phyloP scores from a whole-genome alignment of 345 rosid species.

The Conringia planisiliqua region DNA sequence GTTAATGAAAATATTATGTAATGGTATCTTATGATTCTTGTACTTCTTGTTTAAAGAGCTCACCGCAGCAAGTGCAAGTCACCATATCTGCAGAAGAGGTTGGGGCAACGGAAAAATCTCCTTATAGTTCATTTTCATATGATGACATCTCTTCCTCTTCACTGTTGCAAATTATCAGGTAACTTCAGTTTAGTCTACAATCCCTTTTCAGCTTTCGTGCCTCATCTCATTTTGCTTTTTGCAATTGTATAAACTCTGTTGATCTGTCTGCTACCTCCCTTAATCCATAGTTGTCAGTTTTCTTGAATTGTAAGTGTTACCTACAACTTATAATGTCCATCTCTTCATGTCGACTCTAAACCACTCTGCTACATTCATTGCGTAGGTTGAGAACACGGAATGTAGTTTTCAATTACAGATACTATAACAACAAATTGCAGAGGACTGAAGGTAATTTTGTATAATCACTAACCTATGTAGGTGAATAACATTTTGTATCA shows the following conservation, averaged over 20 bases:
- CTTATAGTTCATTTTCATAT: slow-evolving; percentile 64
- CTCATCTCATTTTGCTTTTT: neutral
- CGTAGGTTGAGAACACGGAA: slow-evolving; percentile 92
- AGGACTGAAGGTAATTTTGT: slow-evolving; percentile 79
- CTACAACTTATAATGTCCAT: neutral
- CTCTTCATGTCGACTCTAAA: slow-evolving; percentile 13
- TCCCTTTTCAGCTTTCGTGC: slow-evolving; percentile 1
- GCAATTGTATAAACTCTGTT: neutral
- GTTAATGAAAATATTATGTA: slow-evolving; percentile 5
- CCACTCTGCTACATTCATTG: slow-evolving; percentile 26
- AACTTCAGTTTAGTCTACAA: slow-evolving; percentile 38
- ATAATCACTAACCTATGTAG: neutral
- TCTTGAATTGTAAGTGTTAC: slow-evolving; percentile 10
- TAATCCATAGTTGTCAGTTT: neutral
- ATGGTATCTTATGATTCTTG: slow-evolving; percentile 1
- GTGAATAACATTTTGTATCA: neutral
- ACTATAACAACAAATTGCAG: slow-evolving; percentile 82
- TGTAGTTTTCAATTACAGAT: slow-evolving; percentile 90
- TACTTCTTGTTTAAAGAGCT: slow-evolving; percentile 46
- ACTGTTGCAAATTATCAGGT: slow-evolving; percentile 74
- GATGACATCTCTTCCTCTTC: slow-evolving; percentile 70
- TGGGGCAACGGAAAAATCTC: slow-evolving; percentile 83
- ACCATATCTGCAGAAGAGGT: slow-evolving; percentile 81
- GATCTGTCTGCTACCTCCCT: slow-evolving; percentile 3
- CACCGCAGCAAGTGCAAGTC: slow-evolving; percentile 59